Evolutionary conservation across 352 stramenopile genomes (phyloP).

Genomic region (Globisporangium parvum): DNA sequence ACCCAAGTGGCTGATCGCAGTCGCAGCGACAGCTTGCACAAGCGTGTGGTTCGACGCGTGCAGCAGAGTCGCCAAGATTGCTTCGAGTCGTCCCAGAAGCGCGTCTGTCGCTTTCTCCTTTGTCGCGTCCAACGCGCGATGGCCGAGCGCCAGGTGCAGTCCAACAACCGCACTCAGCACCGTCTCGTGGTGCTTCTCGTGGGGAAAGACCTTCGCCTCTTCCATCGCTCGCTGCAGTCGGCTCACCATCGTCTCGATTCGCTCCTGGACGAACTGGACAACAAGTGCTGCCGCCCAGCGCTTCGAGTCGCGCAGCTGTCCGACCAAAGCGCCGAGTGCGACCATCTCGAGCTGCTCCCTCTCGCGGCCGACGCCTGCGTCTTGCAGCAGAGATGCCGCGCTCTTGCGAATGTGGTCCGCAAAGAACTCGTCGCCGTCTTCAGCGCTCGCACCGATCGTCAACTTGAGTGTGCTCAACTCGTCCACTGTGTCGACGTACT

Average conservation of each 20-base stretch:
- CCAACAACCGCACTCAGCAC: slow-evolving; percentile 20
- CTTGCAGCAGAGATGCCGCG: slow-evolving; percentile 8
- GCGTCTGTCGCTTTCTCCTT: slow-evolving; percentile 13
- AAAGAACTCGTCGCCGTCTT: slow-evolving; percentile 34
- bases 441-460: slow-evolving; percentile 30
- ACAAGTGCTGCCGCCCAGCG: slow-evolving; percentile 30
- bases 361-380: slow-evolving; percentile 11
- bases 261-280: slow-evolving; percentile 17
- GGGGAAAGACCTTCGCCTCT: slow-evolving; percentile 30
- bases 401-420: slow-evolving; percentile 21
- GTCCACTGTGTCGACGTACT: slow-evolving; percentile 30
- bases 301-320: slow-evolving; percentile 28
- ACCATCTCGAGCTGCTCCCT: slow-evolving; percentile 16
- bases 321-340: slow-evolving; percentile 29
- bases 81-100: slow-evolving; percentile 21
- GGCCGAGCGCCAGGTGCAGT: slow-evolving; percentile 31
- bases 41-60: slow-evolving; percentile 4
- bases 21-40: neutral
- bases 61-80: slow-evolving; percentile 21
- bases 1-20: slow-evolving; percentile 1
- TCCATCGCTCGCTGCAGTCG: slow-evolving; percentile 28
- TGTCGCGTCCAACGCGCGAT: slow-evolving; percentile 18
- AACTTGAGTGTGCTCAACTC: slow-evolving; percentile 35
- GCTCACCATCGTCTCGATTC: slow-evolving; percentile 17
- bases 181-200: slow-evolving; percentile 10